These are phyloP conservation scores for Saururus chinensis DNA, from an alignment of 164 flowering plant species.

Conservation along the genomic window DNA sequence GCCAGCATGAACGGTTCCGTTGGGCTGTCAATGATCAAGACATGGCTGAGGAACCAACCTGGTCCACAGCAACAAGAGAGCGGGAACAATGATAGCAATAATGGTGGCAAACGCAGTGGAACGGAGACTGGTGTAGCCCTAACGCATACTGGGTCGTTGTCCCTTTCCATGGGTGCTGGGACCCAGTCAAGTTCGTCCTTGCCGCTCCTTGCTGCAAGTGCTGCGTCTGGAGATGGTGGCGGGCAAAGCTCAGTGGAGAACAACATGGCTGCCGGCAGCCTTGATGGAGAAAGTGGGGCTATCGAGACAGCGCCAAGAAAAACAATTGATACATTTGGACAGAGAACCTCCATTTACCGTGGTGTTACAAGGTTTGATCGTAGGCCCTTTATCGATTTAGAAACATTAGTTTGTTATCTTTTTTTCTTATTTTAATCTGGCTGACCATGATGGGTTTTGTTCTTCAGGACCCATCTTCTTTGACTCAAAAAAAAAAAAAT, in stretches of 20 bases:
- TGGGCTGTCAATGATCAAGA: conserved; percentile 83
- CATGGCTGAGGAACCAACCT: conserved; percentile 81
- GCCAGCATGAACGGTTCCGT: conserved; percentile 22
- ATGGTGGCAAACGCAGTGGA: neutral
- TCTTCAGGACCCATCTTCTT: too few species aligned
- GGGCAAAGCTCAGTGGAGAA: conserved; percentile 27
- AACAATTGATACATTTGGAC: conserved; percentile 85
- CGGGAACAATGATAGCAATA: conserved; percentile 2
- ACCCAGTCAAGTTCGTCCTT: conserved; percentile 31
- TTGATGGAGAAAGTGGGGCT: conserved; percentile 35
- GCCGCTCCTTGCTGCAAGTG: conserved; percentile 18
- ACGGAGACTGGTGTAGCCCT: neutral
- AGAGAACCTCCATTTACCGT: conserved; percentile 89
- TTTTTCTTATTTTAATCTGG: neutral
- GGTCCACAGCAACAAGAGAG: conserved; percentile 20
- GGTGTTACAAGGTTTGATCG: conserved; percentile 76
- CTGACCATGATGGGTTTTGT: too few species aligned
- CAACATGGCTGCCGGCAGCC: conserved; percentile 12
- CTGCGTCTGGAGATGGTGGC: conserved; percentile 17
- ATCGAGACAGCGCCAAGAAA: conserved; percentile 61
- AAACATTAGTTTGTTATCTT: neutral
- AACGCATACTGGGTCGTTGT: conserved; percentile 34
- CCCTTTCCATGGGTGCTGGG: conserved; percentile 67
- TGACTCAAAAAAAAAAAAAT: too few species aligned
- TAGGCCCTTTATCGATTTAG: neutral